phyloP scores from a whole-genome alignment of 495 filamentous ascomycete genomes.

The Talaromyces ruber region DNA sequence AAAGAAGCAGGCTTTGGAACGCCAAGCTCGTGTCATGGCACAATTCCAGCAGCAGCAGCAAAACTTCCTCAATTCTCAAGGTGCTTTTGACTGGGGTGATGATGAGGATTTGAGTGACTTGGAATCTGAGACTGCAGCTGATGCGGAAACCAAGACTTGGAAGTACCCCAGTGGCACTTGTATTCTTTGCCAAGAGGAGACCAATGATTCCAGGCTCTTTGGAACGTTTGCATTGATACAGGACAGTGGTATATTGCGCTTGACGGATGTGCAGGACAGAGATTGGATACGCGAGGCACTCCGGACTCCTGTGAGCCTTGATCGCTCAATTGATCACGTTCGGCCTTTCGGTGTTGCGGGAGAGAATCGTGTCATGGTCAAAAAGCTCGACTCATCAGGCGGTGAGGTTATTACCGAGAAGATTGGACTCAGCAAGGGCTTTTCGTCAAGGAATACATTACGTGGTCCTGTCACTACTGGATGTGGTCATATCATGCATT shows the following conservation, averaged over 20 bases:
- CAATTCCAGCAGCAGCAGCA: conserved; percentile 96
- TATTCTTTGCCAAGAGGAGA: conserved; percentile 94
- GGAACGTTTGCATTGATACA: conserved; percentile 86
- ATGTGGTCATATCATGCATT: conserved; percentile 99
- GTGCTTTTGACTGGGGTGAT: conserved; percentile 76
- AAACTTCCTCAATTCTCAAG: conserved; percentile 80
- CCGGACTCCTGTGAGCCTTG: conserved; percentile 68
- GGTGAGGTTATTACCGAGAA: conserved; percentile 61
- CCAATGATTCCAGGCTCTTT: conserved; percentile 78
- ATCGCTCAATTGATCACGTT: conserved; percentile 70
- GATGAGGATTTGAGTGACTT: conserved; percentile 64
- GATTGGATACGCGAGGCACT: conserved; percentile 81
- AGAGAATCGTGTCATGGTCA: conserved; percentile 70
- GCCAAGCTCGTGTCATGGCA: conserved; percentile 90
- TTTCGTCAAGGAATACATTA: conserved; percentile 55
- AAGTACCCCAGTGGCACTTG: conserved; percentile 93
- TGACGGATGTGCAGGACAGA: conserved; percentile 70
- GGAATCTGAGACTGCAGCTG: conserved; percentile 46
- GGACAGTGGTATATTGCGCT: conserved; percentile 77
- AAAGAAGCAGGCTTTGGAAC: conserved; percentile 79
- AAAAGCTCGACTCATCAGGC: conserved; percentile 65
- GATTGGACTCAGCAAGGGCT: conserved; percentile 82
- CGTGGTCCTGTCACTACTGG: conserved; percentile 82
- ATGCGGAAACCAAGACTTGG: conserved; percentile 65
- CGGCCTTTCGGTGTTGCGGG: conserved; percentile 86